Conservation (phyloP, 495 filamentous ascomycete species). For the Penicillium canariense region DNA sequence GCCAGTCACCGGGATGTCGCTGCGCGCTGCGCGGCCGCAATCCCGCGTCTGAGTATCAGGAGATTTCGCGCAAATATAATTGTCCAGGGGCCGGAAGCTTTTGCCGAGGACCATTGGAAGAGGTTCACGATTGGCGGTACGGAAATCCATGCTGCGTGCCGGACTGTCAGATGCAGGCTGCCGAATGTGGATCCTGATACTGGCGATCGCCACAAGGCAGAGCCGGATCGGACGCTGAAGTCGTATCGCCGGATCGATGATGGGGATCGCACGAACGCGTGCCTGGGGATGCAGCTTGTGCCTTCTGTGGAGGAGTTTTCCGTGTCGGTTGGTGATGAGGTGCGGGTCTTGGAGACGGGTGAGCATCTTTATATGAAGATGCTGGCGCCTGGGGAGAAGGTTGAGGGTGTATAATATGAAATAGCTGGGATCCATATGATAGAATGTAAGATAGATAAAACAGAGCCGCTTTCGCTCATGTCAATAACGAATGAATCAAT, state of each 20-base stretch:
- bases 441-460: background rate
- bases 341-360: constrained; percentile 59
- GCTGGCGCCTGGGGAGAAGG: constrained; percentile 39
- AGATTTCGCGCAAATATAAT: constrained; percentile 88
- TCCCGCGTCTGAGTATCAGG: constrained; percentile 61
- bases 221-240: constrained; percentile 73
- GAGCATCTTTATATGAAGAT: constrained; percentile 62
- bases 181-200: constrained; percentile 79
- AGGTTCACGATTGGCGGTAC: constrained; percentile 53
- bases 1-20: constrained; percentile 66
- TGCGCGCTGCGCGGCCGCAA: constrained; percentile 46
- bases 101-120: constrained; percentile 79
- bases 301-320: constrained; percentile 32
- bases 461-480: no score
- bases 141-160: constrained; percentile 60
- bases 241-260: constrained; percentile 69
- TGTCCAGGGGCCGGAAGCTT: constrained; percentile 59
- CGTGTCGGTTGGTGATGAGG: constrained; percentile 58
- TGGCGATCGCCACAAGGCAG: constrained; percentile 63
- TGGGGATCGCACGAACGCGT: constrained; percentile 67
- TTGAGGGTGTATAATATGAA: constrained; percentile 33
- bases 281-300: constrained; percentile 67
- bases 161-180: constrained; percentile 75
- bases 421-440: no score
- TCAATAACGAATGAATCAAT: no score